A percentile compares a stretch with the other conserved stretches of the same genome.
phyloP scores from a whole-genome alignment of 1,139 yeast species.

The Yamadazyma epiphylla region DNA sequence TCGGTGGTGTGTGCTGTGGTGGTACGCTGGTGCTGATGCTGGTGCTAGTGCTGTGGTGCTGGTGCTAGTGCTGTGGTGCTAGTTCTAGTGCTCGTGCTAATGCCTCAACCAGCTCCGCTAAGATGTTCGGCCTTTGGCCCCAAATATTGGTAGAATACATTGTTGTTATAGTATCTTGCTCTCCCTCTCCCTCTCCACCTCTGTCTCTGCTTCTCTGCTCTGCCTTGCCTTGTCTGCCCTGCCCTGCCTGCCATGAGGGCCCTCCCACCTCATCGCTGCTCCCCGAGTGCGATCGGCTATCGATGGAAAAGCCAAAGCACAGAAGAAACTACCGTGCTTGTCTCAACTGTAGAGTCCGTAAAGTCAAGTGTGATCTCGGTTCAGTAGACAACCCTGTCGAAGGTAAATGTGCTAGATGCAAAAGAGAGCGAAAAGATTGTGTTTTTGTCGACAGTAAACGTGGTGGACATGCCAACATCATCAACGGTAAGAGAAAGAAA shows the following conservation, averaged over 20 bases:
- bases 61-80: no score
- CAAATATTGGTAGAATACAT: no score
- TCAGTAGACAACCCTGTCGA: conserved; percentile 66
- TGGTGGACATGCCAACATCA: conserved; percentile 50
- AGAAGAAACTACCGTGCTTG: conserved; percentile 79
- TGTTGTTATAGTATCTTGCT: no score
- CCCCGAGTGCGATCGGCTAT: no score
- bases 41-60: no score
- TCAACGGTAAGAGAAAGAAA: conserved; percentile 27
- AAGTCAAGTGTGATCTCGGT: conserved; percentile 83
- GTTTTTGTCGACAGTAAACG: conserved; percentile 65
- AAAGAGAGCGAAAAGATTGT: conserved; percentile 77
- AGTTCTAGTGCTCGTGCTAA: no score
- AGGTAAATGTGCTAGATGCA: conserved; percentile 85
- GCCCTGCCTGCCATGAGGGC: no score
- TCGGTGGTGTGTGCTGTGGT: conserved; percentile 22
- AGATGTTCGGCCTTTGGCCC: no score
- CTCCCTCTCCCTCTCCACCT: background rate
- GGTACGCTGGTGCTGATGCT: background rate
- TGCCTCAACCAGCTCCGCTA: no score
- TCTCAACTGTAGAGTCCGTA: conserved; percentile 74
- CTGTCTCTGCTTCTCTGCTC: background rate
- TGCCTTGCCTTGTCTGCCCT: no score
- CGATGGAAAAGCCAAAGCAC: conserved; percentile 22
- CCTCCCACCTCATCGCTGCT: no score